Conservation (phyloP, 768 basidiomycete species). For the Tephrocybe sp. region DNA sequence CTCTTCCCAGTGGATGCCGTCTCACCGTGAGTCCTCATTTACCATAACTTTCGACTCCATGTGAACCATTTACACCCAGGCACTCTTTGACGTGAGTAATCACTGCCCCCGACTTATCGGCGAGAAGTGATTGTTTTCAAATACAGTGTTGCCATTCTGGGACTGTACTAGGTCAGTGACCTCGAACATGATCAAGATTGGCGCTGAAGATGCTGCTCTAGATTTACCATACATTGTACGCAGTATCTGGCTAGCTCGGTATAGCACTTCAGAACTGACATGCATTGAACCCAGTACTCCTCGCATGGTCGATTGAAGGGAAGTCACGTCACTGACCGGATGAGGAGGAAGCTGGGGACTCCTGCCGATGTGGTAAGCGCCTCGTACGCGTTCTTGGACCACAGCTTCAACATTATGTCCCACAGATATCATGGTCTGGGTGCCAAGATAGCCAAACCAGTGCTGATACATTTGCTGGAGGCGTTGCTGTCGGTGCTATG, state of each 20-base stretch:
- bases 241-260: too few relatives aligned
- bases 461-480: constrained; percentile 64
- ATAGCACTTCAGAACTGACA: too few relatives aligned
- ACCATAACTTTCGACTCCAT: background rate
- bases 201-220: constrained; percentile 16
- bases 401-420: background rate
- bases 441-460: constrained; percentile 74
- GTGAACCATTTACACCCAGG: constrained; percentile 28
- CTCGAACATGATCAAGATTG: background rate
- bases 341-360: constrained; percentile 46
- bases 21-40: constrained; percentile 40
- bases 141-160: constrained; percentile 55
- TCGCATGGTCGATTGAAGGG: constrained; percentile 55
- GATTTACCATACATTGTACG: constrained; percentile 51
- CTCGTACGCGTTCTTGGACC: constrained; percentile 1
- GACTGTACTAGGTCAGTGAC: constrained; percentile 44
- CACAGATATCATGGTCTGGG: constrained; percentile 69
- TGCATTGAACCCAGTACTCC: constrained; percentile 45
- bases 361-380: constrained; percentile 65
- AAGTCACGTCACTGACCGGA: constrained; percentile 33
- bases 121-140: background rate
- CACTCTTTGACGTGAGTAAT: constrained; percentile 48
- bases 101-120: background rate
- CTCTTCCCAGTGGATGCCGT: constrained; percentile 48
- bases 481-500: constrained; percentile 76